Evolutionary conservation across 306 rosid species (phyloP).

Genomic region (Pyrus pyrifolia): DNA sequence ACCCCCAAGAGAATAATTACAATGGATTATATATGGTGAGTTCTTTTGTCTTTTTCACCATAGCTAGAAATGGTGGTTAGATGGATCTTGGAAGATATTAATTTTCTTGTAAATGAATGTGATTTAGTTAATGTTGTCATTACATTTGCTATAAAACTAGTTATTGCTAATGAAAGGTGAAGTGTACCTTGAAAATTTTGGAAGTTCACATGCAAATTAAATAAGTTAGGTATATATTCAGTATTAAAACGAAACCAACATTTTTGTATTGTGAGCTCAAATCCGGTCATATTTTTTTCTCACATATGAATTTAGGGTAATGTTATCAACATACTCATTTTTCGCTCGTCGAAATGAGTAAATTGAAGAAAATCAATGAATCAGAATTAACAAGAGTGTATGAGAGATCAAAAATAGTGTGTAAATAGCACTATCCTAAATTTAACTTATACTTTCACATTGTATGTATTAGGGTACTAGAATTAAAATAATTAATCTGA

Average conservation of each 20-base stretch:
- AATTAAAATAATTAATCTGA: background rate
- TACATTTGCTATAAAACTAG: background rate
- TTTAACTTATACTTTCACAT: background rate
- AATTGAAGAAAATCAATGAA: too few relatives aligned
- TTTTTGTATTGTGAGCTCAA: background rate
- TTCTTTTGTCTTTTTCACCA: background rate
- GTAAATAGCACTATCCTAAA: too few relatives aligned
- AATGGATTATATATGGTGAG: background rate
- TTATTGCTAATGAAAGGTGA: background rate
- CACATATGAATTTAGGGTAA: background rate
- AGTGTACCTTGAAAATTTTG: background rate
- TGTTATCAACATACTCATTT: too few relatives aligned
- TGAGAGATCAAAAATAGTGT: too few relatives aligned
- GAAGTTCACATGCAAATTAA: slow-evolving; percentile 2
- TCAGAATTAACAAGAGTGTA: too few relatives aligned
- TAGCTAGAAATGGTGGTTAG: background rate
- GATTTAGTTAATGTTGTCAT: background rate
- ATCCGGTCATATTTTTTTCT: background rate
- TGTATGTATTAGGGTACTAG: background rate
- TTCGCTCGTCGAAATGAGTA: too few relatives aligned
- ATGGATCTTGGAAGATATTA: background rate
- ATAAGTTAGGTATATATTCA: background rate
- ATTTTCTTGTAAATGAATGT: background rate
- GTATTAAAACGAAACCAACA: background rate
- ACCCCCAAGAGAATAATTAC: background rate